Conservation (phyloP, 495 filamentous ascomycete genomes). For the Neurospora tetrasperma region DNA sequence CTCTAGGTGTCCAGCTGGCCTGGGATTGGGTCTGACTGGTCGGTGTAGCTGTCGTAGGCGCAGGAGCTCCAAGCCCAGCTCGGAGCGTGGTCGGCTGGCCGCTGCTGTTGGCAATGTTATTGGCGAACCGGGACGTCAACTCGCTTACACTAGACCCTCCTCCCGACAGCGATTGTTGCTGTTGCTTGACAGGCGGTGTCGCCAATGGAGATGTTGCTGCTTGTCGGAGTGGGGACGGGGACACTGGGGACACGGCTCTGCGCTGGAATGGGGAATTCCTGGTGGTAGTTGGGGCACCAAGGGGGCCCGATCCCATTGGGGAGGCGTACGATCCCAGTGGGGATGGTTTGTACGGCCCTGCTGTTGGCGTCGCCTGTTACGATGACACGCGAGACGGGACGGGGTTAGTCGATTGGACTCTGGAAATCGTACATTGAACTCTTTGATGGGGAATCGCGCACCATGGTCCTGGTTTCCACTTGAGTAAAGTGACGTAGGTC, state of each 20-base stretch:
- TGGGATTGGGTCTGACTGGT: slow-evolving; percentile 25
- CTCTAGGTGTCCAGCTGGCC: slow-evolving; percentile 1
- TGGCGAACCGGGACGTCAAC: not conserved
- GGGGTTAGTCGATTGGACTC: slow-evolving; percentile 1
- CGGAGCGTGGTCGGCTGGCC: not conserved
- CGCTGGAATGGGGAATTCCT: slow-evolving; percentile 69
- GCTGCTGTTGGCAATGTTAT: not conserved
- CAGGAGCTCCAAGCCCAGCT: not conserved
- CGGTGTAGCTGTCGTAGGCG: slow-evolving; percentile 9
- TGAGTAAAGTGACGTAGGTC: not conserved
- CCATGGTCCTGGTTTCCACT: not conserved
- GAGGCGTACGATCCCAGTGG: slow-evolving; percentile 32
- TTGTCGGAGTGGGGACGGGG: slow-evolving; percentile 38
- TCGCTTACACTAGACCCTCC: slow-evolving; percentile 20
- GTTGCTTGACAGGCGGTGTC: slow-evolving; percentile 33
- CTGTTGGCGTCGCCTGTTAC: slow-evolving; percentile 36
- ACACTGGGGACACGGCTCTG: slow-evolving; percentile 26
- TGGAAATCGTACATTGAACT: not conserved
- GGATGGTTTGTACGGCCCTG: slow-evolving; percentile 50
- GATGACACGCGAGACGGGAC: not conserved
- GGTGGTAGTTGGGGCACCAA: slow-evolving; percentile 40
- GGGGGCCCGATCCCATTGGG: slow-evolving; percentile 56
- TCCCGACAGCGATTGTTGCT: slow-evolving; percentile 7
- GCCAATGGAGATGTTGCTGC: slow-evolving; percentile 29
- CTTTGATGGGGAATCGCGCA: not conserved